Base-by-base conservation (phyloP, 2,329 filamentous ascomycete species). In the Emericellopsis atlantica region DNA sequence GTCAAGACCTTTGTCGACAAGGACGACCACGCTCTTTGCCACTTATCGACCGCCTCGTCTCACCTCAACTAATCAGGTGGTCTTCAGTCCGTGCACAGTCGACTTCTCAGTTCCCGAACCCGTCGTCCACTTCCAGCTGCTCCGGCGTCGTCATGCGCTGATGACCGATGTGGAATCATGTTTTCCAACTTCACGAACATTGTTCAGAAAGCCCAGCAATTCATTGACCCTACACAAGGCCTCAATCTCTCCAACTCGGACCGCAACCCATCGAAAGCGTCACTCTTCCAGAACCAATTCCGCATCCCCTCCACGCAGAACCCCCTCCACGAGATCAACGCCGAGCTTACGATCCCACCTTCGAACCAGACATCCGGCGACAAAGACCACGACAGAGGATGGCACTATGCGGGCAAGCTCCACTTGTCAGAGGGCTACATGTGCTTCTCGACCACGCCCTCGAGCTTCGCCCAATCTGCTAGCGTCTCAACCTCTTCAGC, bases 221-320 rank as follows among this genome's bases (percentile, higher is more conserved):
- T 95, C 64, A 93, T 95, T 66, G 90, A 95, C 62, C 85, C 88
- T 41, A 84, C 84, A 49, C 80, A 87, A 59, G 80, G 84, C 55
- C 69, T 84, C 48, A 77, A 79, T 49, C 72, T 85, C 44, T 78
- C 81, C 50, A 75, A 79, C 54, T 77, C 81, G 44, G 85, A 92
- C 62, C 76, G 76, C 47, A 83, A 86, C 58, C 88, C 89, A 39
- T 90, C 89, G 56, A 96, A 95, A 67, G 80, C 88, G 42, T 82
- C 84, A 40, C 77, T 96, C 44, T 98, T 96, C 67, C 88, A 92
- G 66, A 82, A 84, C 60, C 92, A 98, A 64, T 98, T 98, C 68
- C 86, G 92, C 49, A 81, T 98, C 29, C 92, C 92, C 36, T 79
- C 87, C 55, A 83, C 86, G 32, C 90, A 98, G 64, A 89, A 84